Base-by-base conservation (phyloP, 352 stramenopile genomes). In the Saprolegnia diclina region DNA sequence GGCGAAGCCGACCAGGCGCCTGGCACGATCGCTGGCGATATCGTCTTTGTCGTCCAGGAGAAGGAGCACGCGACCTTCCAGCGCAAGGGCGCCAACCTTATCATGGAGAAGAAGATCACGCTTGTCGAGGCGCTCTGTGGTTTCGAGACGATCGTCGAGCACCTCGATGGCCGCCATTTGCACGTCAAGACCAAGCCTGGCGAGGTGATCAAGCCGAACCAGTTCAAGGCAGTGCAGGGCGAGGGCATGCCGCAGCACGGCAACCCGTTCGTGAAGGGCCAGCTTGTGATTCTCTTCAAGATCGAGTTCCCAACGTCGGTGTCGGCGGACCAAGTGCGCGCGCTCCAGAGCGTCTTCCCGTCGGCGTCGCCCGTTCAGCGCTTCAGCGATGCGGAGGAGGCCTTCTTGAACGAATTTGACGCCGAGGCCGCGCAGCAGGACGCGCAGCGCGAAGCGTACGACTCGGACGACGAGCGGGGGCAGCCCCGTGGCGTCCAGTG, bases 241-340 rank as follows among this genome's bases (percentile, higher is more conserved):
- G 97, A 99, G 74, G 97, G 97, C 56, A 99, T 99, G 97, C 97
- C 97, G 19, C 96, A 94, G 24, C 88, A 97, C 75, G 96, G 97
- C 56, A 98, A 99, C 79, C 95, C 95, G 29, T 99, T 99, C 74
- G 91, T 98, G 22, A 97, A 98, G 79, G 97, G 97, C n/a, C 91
- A 98, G 71, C 82, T 99, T 24, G 98, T 99, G 48, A 95, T 99
- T 67, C 74, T 98, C 44, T 99, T 99, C 80, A 96, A 97, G 75
- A 90, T 99, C 57, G 78, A 98, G 71, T 99, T 99, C 77, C 94
- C 96, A 29, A 91, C 76, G 42, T 96, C 54, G 79, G 90, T 98
- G 71, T 98, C 86, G 32, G 74, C 77, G 7, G 77, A 84, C 65
- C 73, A 78, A 97, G 72, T 77, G 94, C 10, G 77, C 87, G 64